Conservation (phyloP, 495 filamentous ascomycete species). For the Hypoxylon lienhwacheense region DNA sequence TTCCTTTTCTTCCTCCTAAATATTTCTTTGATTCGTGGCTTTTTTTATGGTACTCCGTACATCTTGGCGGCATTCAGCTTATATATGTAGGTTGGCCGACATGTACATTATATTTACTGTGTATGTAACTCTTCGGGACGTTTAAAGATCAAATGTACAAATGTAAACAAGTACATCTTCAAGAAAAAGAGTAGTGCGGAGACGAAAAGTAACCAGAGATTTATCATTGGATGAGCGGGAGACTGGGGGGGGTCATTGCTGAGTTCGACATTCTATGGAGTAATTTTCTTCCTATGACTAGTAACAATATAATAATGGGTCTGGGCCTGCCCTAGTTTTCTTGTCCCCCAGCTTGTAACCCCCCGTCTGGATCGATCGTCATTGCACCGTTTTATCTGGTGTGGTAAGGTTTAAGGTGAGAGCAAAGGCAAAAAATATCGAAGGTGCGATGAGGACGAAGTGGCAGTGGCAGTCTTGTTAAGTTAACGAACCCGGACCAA, state of each 20-base stretch:
- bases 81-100: no score
- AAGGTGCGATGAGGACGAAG: not conserved
- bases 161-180: no score
- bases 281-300: slow-evolving; percentile 9
- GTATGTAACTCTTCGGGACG: slow-evolving; percentile 17
- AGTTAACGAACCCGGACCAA: not conserved
- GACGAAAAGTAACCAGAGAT: slow-evolving; percentile 21
- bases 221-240: slow-evolving; percentile 32
- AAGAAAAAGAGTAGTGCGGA: slow-evolving; percentile 23
- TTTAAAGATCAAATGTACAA: slow-evolving; percentile 19
- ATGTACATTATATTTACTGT: no score
- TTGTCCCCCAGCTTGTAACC: slow-evolving; percentile 5
- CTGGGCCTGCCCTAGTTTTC: slow-evolving; percentile 22
- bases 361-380: slow-evolving; percentile 35
- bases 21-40: no score
- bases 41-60: not conserved
- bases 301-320: slow-evolving; percentile 9
- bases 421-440: not conserved
- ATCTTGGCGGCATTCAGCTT: slow-evolving; percentile 17
- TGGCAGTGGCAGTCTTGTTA: slow-evolving; percentile 5
- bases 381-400: slow-evolving; percentile 1
- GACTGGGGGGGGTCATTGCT: slow-evolving; percentile 24
- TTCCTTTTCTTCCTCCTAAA: slow-evolving; percentile 4
- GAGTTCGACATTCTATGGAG: slow-evolving; percentile 34
- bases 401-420: not conserved